These are phyloP conservation scores for Lasiosphaeria ovina DNA, from an alignment of 495 filamentous ascomycete species.

Conservation along the genomic window DNA sequence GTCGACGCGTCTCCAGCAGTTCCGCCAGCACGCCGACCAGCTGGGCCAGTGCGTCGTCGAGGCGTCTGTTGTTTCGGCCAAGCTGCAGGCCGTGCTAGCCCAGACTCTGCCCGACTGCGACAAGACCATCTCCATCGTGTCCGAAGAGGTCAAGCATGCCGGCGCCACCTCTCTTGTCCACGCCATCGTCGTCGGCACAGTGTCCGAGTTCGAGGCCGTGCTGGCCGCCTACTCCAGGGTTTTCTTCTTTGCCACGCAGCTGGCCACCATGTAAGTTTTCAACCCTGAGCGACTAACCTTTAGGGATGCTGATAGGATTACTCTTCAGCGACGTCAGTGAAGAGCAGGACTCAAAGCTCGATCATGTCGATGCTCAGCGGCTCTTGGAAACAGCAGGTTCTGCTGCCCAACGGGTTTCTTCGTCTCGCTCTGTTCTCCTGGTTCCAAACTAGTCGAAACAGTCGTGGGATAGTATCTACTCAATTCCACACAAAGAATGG, in stretches of 20 bases:
- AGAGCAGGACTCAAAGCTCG: slow-evolving; percentile 6
- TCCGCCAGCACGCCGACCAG: slow-evolving; percentile 12
- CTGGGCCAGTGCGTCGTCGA: slow-evolving; percentile 8
- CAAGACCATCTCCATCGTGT: neutral
- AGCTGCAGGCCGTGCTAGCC: slow-evolving; percentile 3
- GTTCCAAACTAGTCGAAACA: too few relatives aligned
- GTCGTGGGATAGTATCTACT: too few relatives aligned
- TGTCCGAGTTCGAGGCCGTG: slow-evolving; percentile 2
- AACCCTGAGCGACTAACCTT: neutral
- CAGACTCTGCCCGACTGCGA: slow-evolving; percentile 3
- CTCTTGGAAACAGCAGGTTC: neutral
- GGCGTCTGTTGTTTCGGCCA: neutral
- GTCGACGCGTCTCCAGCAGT: slow-evolving; percentile 7
- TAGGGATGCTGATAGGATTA: neutral
- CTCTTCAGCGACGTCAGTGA: neutral
- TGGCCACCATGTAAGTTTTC: neutral
- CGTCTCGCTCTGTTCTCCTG: neutral
- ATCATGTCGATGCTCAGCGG: slow-evolving; percentile 1
- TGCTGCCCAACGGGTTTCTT: neutral
- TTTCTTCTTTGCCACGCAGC: slow-evolving; percentile 9
- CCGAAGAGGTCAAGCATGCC: neutral
- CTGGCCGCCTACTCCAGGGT: slow-evolving; percentile 8
- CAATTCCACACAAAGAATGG: neutral
- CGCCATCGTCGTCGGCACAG: neutral
- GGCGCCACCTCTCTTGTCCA: neutral